Evolutionary conservation across 2,329 filamentous ascomycete genomes (phyloP).

Genomic region (Trichothecium roseum): DNA sequence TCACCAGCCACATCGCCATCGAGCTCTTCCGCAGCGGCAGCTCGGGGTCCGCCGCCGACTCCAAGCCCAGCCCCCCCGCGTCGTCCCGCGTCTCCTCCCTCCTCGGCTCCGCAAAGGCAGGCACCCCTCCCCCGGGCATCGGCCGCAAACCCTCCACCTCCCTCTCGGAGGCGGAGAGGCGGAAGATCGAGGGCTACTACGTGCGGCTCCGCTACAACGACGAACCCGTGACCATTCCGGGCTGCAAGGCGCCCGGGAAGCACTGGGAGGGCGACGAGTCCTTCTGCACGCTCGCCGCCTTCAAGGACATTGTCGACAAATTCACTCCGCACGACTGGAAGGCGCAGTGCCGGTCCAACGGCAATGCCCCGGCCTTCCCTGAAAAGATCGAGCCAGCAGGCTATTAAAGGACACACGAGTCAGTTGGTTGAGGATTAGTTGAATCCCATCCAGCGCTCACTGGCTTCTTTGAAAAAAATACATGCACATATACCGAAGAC

Average conservation of each 20-base stretch:
- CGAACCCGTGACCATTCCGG: slow-evolving; percentile 67
- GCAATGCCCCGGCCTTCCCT: slow-evolving; percentile 33
- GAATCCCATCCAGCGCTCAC: too few species aligned
- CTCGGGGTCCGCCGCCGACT: slow-evolving; percentile 1
- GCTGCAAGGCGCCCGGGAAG: slow-evolving; percentile 65
- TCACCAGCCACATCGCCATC: slow-evolving; percentile 82
- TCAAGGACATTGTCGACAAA: slow-evolving; percentile 86
- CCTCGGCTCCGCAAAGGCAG: slow-evolving; percentile 10
- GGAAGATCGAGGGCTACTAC: slow-evolving; percentile 63
- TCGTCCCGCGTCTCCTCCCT: slow-evolving; percentile 15
- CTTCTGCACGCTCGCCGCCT: slow-evolving; percentile 85
- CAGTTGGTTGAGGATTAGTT: too few species aligned
- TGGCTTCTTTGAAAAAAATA: too few species aligned
- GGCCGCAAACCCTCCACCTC: slow-evolving; percentile 48
- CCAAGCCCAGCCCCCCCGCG: slow-evolving; percentile 12
- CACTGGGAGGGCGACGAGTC: slow-evolving; percentile 79
- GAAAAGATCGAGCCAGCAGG: slow-evolving; percentile 41
- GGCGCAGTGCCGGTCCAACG: slow-evolving; percentile 36
- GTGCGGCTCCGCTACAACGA: slow-evolving; percentile 92
- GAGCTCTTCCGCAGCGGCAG: slow-evolving; percentile 66
- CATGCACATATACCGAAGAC: too few species aligned
- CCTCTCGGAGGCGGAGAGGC: slow-evolving; percentile 46
- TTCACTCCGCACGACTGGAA: slow-evolving; percentile 77
- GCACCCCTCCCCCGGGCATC: slow-evolving; percentile 32
- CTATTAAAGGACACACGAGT: slow-evolving; percentile 20